These are phyloP conservation scores for Trichosporon coremiiforme DNA, from an alignment of 1,284 basidiomycete species.

Conservation along the genomic window DNA sequence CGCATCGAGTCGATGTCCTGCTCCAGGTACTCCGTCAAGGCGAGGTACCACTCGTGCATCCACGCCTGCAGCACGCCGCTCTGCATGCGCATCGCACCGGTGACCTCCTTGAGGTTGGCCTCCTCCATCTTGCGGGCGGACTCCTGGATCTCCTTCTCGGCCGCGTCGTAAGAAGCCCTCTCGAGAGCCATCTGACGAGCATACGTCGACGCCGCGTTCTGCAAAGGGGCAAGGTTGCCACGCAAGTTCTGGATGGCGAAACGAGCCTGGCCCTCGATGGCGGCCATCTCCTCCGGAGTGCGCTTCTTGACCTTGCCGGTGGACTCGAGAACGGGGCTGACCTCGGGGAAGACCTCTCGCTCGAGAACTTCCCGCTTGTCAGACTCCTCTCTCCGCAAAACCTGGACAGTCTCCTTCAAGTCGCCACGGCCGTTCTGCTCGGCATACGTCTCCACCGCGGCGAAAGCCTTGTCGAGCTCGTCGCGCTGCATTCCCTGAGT, in stretches of 20 bases:
- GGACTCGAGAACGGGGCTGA: conserved; percentile 44
- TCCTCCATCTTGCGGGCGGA: conserved; percentile 66
- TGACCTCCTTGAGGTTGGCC: conserved; percentile 60
- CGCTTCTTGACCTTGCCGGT: conserved; percentile 19
- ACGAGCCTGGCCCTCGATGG: conserved; percentile 34
- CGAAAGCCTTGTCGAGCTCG: conserved; percentile 39
- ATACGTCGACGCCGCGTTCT: conserved; percentile 64
- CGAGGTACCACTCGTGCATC: conserved; percentile 88
- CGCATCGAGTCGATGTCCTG: conserved; percentile 64
- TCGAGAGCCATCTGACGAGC: conserved; percentile 80
- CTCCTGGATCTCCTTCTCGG: conserved; percentile 70
- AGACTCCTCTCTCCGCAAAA: conserved; percentile 36
- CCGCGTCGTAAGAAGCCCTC: conserved; percentile 79
- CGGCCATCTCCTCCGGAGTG: conserved; percentile 21
- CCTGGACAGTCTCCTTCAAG: conserved; percentile 34
- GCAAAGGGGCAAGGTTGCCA: conserved; percentile 65
- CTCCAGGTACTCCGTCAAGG: conserved; percentile 63
- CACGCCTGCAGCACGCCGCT: conserved; percentile 67
- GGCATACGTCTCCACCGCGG: conserved; percentile 38
- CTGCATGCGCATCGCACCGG: conserved; percentile 33
- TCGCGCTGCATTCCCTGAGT: conserved; percentile 37
- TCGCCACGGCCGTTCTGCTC: conserved; percentile 26
- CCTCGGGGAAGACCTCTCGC: conserved; percentile 42
- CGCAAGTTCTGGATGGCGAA: conserved; percentile 67
- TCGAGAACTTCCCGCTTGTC: conserved; percentile 36